These are phyloP conservation scores for Selenicereus undatus DNA, from an alignment of 148 eudicot genomes.

Conservation along the genomic window DNA sequence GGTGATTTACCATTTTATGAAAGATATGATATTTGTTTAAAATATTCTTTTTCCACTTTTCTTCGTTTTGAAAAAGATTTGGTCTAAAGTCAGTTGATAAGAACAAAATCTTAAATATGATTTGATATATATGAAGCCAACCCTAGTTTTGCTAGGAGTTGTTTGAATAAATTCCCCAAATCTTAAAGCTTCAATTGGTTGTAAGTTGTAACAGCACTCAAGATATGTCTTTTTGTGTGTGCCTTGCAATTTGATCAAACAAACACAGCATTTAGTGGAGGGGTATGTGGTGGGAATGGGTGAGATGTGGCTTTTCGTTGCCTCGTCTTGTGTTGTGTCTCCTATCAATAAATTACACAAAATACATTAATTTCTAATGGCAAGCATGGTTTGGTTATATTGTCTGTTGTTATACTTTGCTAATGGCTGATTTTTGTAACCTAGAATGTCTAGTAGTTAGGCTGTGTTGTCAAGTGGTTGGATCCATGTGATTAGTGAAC, in stretches of 20 bases:
- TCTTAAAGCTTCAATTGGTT: background rate
- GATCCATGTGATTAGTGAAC: too few relatives aligned
- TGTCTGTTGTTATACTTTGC: too few relatives aligned
- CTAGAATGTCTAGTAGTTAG: too few relatives aligned
- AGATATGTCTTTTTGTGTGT: background rate
- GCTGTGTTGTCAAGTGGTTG: too few relatives aligned
- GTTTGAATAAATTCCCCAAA: conserved; percentile 1
- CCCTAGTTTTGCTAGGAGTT: background rate
- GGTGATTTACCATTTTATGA: too few relatives aligned
- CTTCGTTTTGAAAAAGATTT: background rate
- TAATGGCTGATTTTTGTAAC: too few relatives aligned
- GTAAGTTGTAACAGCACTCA: background rate
- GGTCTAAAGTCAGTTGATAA: background rate
- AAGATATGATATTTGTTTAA: too few relatives aligned
- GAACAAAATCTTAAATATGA: background rate
- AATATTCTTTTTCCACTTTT: too few relatives aligned
- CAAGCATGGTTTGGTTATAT: too few relatives aligned
- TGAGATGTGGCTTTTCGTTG: background rate
- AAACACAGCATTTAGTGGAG: background rate
- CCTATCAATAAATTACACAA: background rate
- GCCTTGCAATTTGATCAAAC: background rate
- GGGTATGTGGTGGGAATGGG: background rate
- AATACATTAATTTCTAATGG: too few relatives aligned
- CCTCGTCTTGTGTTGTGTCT: background rate
- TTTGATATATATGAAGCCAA: background rate